These are phyloP conservation scores for Lathyrus tuberosus DNA, from an alignment of 306 rosid species.

Conservation along the genomic window DNA sequence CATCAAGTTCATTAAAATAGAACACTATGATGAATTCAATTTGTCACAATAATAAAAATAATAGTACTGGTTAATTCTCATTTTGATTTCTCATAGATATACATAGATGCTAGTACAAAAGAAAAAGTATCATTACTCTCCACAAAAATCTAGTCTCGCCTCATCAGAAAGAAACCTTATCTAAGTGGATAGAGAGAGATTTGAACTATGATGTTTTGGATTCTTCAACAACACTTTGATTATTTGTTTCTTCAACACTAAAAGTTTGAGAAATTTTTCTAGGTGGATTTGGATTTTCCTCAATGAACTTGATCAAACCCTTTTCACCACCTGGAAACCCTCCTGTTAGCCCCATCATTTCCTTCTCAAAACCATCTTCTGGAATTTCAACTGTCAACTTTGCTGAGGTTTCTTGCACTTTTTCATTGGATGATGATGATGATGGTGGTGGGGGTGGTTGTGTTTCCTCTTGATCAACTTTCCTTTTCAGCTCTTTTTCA, in stretches of 20 bases:
- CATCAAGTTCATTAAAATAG: neutral
- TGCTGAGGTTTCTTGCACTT: conserved; percentile 38
- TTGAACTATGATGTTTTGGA: conserved; percentile 26
- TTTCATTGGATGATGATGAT: neutral
- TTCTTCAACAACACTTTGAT: conserved; percentile 42
- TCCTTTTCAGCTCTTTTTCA: conserved; percentile 56
- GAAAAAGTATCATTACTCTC: neutral
- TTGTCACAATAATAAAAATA: neutral
- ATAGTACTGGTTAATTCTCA: neutral
- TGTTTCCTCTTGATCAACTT: conserved; percentile 30
- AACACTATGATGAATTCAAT: neutral
- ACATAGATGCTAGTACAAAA: neutral
- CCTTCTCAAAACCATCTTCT: conserved; percentile 80
- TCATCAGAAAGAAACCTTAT: conserved; percentile 25
- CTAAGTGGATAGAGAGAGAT: conserved; percentile 1
- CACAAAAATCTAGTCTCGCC: no score
- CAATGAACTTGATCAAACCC: conserved; percentile 69
- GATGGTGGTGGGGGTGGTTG: neutral
- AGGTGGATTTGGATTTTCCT: conserved; percentile 85
- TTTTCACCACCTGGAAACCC: conserved; percentile 97
- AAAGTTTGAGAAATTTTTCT: conserved; percentile 7
- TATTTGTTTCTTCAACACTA: conserved; percentile 36
- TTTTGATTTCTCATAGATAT: conserved; percentile 1
- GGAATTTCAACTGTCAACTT: conserved; percentile 33
- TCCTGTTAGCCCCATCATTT: conserved; percentile 89